Evolutionary conservation across 257 asterid species (phyloP), one percentile per base, ranked within the genome.

Genomic region (Pogostemon cablin): DNA sequence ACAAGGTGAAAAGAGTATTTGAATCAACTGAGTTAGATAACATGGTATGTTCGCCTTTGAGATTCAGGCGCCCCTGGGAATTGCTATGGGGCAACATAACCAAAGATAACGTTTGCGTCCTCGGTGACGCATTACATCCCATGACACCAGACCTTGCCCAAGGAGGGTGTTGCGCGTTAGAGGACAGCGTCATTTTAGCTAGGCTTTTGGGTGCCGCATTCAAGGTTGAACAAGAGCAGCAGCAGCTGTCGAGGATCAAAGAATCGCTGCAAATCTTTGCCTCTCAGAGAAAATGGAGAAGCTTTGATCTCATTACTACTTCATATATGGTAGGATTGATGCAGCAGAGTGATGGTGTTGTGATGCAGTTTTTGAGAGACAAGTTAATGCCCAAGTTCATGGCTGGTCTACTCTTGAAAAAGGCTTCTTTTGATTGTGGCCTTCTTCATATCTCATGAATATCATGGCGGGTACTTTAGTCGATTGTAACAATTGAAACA

Each of bases 131-230:
- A 0, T 62, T 83, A 12, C 87, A 80, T 46, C 85, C 87, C 5
- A 83, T 83, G 85, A 78, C 87, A 42, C 87, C 83, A 0, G 81
- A 72, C 53, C 2, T 83, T 2, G 85, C 69, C 53, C 87, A 83
- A 61, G 87, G 87, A 0, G 85, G 78, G 7, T 80, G 85, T 48
- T 25, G 68, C 3, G 81, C 83, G 1, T 61, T 83, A 2, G 87
- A 83, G 54, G 87, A 83, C 57, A 68, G 73, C 0, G 69, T 83
- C 3, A 71, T 80, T 46, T 47, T 83, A 37, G 80, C 83, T 7
- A 53, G 83, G 37, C 7, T 7, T 8, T 46, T 80, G 58, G 85
- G 50, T 1, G 71, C 62, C 56, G 83, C 81, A 25, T 17, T 74
- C 49, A 58, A 46, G 44, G 65, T 17, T 4, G 62, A 47, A 4